Percentiles rank a stretch among this genome's conserved stretches.
These are phyloP conservation scores for Populus simonii DNA, from an alignment of 345 rosid genomes.

Conservation along the genomic window DNA sequence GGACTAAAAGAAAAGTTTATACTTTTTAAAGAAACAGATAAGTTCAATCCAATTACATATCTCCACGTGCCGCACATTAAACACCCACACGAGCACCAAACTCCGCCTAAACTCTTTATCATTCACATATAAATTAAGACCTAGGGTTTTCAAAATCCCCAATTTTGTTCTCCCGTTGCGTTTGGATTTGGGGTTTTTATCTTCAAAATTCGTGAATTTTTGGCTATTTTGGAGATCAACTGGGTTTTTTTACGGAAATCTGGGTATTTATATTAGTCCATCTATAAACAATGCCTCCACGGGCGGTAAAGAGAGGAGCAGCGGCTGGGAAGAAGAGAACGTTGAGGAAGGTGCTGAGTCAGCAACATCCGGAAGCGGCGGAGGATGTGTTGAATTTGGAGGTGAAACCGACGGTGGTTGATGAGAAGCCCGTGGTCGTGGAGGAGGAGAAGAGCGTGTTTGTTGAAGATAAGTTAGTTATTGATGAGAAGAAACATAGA, in stretches of 20 bases:
- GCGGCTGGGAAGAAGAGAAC: constrained; percentile 49
- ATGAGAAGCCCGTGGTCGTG: constrained; percentile 2
- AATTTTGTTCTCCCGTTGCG: neutral
- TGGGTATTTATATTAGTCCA: neutral
- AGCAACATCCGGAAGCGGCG: constrained; percentile 28
- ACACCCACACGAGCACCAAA: neutral
- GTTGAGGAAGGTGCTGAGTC: constrained; percentile 42
- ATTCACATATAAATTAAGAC: neutral
- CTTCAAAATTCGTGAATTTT: neutral
- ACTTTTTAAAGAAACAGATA: neutral
- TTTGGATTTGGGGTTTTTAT: neutral
- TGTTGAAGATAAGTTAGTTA: neutral
- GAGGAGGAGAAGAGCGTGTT: constrained; percentile 1
- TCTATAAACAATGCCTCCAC: constrained; percentile 60
- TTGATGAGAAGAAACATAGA: constrained; percentile 24
- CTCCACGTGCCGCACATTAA: constrained; percentile 2
- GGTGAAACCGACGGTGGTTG: constrained; percentile 13
- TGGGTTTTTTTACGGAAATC: neutral
- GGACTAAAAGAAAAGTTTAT: neutral
- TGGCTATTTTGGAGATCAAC: neutral
- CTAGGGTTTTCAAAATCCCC: neutral
- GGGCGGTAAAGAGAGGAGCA: constrained; percentile 65
- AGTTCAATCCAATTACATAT: neutral
- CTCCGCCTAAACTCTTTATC: neutral
- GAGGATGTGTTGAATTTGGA: constrained; percentile 22